Base-by-base conservation (phyloP, 2,329 filamentous ascomycete species). In the Aspergillus carbonarius region DNA sequence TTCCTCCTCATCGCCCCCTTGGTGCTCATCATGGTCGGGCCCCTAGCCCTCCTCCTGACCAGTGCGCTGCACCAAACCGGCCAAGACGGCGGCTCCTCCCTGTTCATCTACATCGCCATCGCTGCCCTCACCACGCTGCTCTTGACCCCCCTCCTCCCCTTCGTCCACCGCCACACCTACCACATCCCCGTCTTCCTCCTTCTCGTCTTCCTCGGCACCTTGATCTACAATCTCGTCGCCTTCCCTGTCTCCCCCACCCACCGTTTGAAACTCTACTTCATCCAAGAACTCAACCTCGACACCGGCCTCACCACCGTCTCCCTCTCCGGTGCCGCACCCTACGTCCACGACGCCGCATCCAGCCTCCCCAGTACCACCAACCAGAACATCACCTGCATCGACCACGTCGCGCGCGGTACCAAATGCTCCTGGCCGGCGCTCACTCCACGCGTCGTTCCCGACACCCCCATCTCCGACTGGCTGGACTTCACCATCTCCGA, bases 231-330 rank as follows among this genome's bases (percentile, higher is more conserved):
- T 70, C 83, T 97, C 4, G 77, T 85, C 2, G 91, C 90, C 1
- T 97, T 96, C 74, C 95, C 95, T 0, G 98, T 98, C 76, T 95
- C 91, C 0, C 78, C 84, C 20, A 83, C 86, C 59, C 90, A 88
- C 71, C 85, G 91, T 37, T 86, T 96, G 74, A 98, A 98, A 75
- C 82, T 93, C 49, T 96, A 88, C 74, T 97, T 98, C 73, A 80
- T 90, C 51, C 93, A 99, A 72, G 84, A 85, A 9, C 80, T 97
- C 49, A 85, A 96, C 64, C 83, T 96, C 9, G 89, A 91, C 64
- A 85, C 82, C 4, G 87, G 88, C n/a, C 78, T 82, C 13, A 91
- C 92, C 64, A 80, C 78, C 2, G 89, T 93, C 40, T 86, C 85
- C 34, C 78, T 96, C 8, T 83, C 81, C 0, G 92, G 92, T 0